These are phyloP conservation scores for Blastocystis sp. DNA, from an alignment of 352 stramenopile genomes.

Conservation along the genomic window DNA sequence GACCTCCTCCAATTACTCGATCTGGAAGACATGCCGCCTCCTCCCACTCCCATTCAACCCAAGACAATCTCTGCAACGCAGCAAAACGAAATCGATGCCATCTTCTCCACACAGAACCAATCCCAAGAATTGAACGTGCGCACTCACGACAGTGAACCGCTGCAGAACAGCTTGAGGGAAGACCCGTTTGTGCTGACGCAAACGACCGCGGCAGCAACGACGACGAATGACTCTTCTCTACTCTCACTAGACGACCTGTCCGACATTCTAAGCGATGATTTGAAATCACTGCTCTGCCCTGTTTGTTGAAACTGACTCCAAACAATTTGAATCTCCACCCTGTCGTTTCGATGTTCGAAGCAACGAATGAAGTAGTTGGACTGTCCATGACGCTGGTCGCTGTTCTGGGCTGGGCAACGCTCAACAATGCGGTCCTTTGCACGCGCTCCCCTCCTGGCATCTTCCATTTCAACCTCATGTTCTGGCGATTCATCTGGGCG, in stretches of 20 bases:
- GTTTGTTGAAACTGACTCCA: not conserved
- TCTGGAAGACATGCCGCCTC: constrained; percentile 23
- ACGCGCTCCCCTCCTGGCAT: constrained; percentile 44
- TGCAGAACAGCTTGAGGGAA: constrained; percentile 51
- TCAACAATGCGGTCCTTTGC: constrained; percentile 63
- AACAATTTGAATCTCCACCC: not conserved
- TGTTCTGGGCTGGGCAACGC: constrained; percentile 21
- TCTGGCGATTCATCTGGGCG: constrained; percentile 46
- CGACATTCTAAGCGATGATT: constrained; percentile 41
- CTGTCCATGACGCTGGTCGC: constrained; percentile 24
- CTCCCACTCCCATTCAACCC: not conserved
- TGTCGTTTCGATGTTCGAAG: constrained; percentile 57
- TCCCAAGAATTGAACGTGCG: not conserved
- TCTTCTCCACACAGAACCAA: constrained; percentile 10
- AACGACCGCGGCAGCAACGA: no score
- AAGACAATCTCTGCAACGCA: not conserved
- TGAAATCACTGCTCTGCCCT: constrained; percentile 23
- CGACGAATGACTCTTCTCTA: not conserved
- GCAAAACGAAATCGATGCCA: not conserved
- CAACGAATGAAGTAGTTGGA: constrained; percentile 13
- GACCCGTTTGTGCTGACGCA: constrained; percentile 25
- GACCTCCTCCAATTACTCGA: constrained; percentile 43
- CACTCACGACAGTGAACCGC: not conserved
- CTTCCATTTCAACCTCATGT: constrained; percentile 60
- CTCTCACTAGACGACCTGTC: constrained; percentile 54